Conservation (phyloP, 2,329 filamentous ascomycete species). For the Cercospora nicotianae region DNA sequence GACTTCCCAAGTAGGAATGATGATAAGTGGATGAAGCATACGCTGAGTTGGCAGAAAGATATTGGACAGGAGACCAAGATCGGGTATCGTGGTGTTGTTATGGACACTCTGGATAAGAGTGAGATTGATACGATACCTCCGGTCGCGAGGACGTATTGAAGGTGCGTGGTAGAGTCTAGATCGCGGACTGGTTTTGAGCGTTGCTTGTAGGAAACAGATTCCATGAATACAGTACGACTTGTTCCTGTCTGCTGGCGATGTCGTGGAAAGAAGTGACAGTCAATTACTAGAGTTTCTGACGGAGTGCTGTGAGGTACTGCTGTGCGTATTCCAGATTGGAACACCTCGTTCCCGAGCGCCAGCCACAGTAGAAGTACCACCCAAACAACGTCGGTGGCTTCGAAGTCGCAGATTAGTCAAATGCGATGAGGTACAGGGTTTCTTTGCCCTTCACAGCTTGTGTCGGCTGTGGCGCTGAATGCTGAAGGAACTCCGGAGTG, state of each 20-base stretch:
- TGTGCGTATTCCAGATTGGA: neutral
- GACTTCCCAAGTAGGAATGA: slow-evolving; percentile 49
- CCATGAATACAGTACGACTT: neutral
- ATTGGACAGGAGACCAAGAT: slow-evolving; percentile 44
- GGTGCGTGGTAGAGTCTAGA: neutral
- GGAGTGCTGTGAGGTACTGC: neutral
- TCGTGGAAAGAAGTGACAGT: neutral
- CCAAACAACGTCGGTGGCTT: neutral
- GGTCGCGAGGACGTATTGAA: slow-evolving; percentile 35
- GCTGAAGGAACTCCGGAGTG: neutral
- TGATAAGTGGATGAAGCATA: slow-evolving; percentile 50
- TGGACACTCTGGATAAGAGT: slow-evolving; percentile 47
- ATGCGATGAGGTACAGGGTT: neutral
- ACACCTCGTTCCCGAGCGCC: neutral
- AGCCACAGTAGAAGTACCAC: neutral
- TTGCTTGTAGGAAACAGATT: neutral
- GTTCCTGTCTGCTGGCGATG: neutral
- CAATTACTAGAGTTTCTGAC: too few relatives aligned
- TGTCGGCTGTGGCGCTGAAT: neutral
- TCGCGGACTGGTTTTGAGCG: neutral
- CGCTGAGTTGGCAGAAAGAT: slow-evolving; percentile 47
- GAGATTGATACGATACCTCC: slow-evolving; percentile 43
- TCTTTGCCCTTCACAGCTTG: neutral
- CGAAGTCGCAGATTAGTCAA: neutral
- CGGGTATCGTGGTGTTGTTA: slow-evolving; percentile 46